Evolutionary conservation across 106 monocot genomes (phyloP), one percentile per base, ranked within the genome.

Genomic region (Dendrobium officinale): DNA sequence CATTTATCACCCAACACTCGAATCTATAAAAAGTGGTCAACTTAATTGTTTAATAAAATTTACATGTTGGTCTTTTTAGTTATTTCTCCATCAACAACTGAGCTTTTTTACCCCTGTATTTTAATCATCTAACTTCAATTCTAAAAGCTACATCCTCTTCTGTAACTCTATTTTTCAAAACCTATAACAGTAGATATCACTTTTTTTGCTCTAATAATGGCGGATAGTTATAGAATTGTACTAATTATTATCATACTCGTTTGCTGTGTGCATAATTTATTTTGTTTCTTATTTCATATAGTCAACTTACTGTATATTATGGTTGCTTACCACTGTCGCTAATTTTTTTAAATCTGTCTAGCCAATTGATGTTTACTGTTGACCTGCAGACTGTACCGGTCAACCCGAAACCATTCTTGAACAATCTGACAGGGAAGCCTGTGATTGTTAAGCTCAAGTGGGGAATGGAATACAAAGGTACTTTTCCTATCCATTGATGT

Each of bases 401-500:
- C 66, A 94, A 97, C 79, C 96, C 96, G 0, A 97, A 97, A 67
- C 96, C 96, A 41, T 97, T 97, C 78, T 77, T 97, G 81, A 97
- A 93, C 82, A 97, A 97, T 80, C 75, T 97, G 85, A 94, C 96
- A 3, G 96, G 96, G 26, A 97, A 97, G 86, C 90, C 85, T 80
- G 96, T 96, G 68, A 96, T 96, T 79, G 96, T 92, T 43, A 94
- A 96, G 43, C 88, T 96, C 15, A 93, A 96, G 76, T 96, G 96
- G 96, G 96, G 96, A 80, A 96, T 96, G 96, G 96, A 96, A 79
- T 96, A 96, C 64, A 96, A 96, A 92, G 96, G 96, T 90, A 78
- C 61, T 24, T 61, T 83, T 15, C 73, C 5, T 55, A 40, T 24
- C 19, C 44, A 51, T 16, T 67, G 6, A 77, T 61, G 64, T n/a